Percentiles rank a stretch among this genome's conserved stretches.
Evolutionary conservation across 148 eudicot species (phyloP).

Genomic region (Spergularia marina): DNA sequence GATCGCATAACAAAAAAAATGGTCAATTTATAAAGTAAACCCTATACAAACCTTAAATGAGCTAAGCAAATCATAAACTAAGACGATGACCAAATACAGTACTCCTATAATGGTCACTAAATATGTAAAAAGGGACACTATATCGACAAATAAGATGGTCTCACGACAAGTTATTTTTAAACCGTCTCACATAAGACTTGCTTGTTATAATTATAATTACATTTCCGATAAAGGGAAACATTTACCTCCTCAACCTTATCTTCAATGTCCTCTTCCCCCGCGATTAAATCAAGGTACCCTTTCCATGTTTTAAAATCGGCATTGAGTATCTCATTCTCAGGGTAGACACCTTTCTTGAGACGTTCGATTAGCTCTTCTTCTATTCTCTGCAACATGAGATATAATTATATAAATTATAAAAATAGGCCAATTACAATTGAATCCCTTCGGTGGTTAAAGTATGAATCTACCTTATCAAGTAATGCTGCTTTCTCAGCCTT

Average conservation of each 20-base stretch:
- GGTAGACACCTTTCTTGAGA: conserved; percentile 59
- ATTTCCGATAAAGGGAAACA: not conserved
- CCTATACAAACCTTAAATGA: too few species aligned
- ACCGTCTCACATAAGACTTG: too few species aligned
- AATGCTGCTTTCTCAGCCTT: conserved; percentile 88
- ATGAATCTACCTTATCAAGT: conserved; percentile 52
- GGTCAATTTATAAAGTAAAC: too few species aligned
- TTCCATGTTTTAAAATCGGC: conserved; percentile 37
- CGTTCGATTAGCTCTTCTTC: conserved; percentile 85
- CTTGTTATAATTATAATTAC: too few species aligned
- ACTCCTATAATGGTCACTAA: too few species aligned
- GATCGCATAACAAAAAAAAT: too few species aligned
- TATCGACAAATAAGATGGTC: too few species aligned
- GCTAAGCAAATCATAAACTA: too few species aligned
- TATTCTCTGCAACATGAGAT: conserved; percentile 55
- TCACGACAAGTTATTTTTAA: too few species aligned
- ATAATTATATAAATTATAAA: conserved; percentile 2
- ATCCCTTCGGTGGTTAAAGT: not conserved
- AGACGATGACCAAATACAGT: too few species aligned
- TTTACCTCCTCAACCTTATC: conserved; percentile 59
- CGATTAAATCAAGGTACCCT: conserved; percentile 31
- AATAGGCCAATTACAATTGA: not conserved
- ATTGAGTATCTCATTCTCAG: conserved; percentile 62
- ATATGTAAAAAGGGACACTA: too few species aligned
- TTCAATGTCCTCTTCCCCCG: conserved; percentile 46